These are phyloP conservation scores for Pseudogymnoascus sp. DNA, from an alignment of 2,329 filamentous ascomycete genomes.

Conservation along the genomic window DNA sequence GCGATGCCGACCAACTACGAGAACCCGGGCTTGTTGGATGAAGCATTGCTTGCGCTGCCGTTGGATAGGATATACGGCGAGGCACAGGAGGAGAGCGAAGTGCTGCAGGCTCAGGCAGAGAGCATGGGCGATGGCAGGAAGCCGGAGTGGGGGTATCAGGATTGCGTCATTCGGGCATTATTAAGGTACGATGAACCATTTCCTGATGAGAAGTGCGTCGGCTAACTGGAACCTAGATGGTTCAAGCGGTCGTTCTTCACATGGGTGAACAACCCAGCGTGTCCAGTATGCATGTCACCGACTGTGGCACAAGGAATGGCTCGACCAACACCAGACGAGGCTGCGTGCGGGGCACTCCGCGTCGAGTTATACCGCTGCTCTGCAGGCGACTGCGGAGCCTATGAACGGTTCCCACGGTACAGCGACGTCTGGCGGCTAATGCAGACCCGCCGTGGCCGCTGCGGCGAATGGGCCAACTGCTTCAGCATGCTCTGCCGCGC, in stretches of 20 bases:
- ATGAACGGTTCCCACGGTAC: conserved; percentile 88
- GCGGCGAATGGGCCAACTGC: conserved; percentile 96
- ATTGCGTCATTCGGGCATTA: conserved; percentile 86
- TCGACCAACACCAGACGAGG: conserved; percentile 79
- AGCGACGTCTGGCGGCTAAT: conserved; percentile 91
- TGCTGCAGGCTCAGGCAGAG: conserved; percentile 78
- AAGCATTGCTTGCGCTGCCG: conserved; percentile 79
- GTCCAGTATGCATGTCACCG: conserved; percentile 71
- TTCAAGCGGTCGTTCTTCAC: conserved; percentile 93
- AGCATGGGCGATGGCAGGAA: conserved; percentile 75
- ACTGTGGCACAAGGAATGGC: conserved; percentile 80
- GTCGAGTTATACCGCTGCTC: conserved; percentile 91
- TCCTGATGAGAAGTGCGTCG: conserved; percentile 10
- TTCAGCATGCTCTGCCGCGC: conserved; percentile 98
- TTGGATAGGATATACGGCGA: conserved; percentile 87
- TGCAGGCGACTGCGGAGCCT: conserved; percentile 63
- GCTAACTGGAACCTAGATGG: conserved; percentile 53
- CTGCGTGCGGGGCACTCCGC: conserved; percentile 74
- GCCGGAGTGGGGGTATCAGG: conserved; percentile 93
- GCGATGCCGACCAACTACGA: conserved; percentile 90
- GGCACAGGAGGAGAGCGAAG: conserved; percentile 87
- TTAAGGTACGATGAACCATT: conserved; percentile 52
- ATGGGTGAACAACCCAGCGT: conserved; percentile 93
- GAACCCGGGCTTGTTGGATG: conserved; percentile 88
- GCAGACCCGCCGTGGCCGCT: conserved; percentile 76